A percentile compares a stretch with the other conserved stretches of the same genome.
Evolutionary conservation across 768 basidiomycete species (phyloP).

Genomic region (Tylopilus balloui): DNA sequence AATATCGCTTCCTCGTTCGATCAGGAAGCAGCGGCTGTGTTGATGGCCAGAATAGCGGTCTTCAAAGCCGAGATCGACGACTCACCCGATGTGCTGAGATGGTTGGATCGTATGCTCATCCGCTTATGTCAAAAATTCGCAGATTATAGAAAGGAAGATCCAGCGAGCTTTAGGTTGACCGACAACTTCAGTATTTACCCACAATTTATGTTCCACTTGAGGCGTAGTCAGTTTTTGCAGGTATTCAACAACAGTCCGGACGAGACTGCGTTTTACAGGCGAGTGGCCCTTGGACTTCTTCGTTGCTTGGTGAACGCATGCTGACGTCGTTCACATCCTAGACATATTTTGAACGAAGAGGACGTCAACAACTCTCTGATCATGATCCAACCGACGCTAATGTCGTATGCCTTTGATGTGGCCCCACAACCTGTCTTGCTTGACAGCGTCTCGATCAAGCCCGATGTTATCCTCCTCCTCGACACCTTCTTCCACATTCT

Average conservation of each 20-base stretch:
- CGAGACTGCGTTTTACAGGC: slow-evolving; percentile 98
- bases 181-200: slow-evolving; percentile 99
- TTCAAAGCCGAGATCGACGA: slow-evolving; percentile 99
- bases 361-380: slow-evolving; percentile 99
- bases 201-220: slow-evolving; percentile 99
- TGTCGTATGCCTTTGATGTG: slow-evolving; percentile 95
- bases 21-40: slow-evolving; percentile 94
- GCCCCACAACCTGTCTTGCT: slow-evolving; percentile 91
- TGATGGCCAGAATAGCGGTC: slow-evolving; percentile 98
- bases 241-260: slow-evolving; percentile 99
- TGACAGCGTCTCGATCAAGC: slow-evolving; percentile 96
- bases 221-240: slow-evolving; percentile 96
- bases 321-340: slow-evolving; percentile 28
- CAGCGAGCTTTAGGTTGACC: slow-evolving; percentile 83
- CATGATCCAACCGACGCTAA: slow-evolving; percentile 99
- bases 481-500: slow-evolving; percentile 99
- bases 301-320: background rate
- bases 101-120: slow-evolving; percentile 98
- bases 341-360: slow-evolving; percentile 92
- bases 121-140: slow-evolving; percentile 99
- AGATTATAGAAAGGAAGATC: slow-evolving; percentile 97
- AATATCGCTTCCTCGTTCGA: slow-evolving; percentile 92
- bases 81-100: slow-evolving; percentile 90
- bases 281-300: slow-evolving; percentile 19
- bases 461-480: slow-evolving; percentile 91